Evolutionary conservation across 208 protist genomes (phyloP).

Genomic region (Jaenimonas drosophilae): DNA sequence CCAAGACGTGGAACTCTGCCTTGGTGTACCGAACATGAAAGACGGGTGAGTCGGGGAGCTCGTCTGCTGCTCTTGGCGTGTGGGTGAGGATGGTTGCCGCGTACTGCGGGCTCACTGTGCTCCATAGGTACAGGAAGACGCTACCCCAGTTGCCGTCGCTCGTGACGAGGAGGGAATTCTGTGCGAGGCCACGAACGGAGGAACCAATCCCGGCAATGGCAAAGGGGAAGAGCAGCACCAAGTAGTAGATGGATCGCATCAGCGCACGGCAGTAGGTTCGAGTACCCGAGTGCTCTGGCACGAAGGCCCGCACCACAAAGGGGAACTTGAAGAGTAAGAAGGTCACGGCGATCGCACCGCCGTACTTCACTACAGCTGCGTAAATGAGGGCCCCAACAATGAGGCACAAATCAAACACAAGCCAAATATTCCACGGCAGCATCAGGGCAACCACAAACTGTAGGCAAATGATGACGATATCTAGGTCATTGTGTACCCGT

Average conservation of each 20-base stretch:
- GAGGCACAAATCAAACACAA: conserved; percentile 30
- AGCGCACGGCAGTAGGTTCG: conserved; percentile 59
- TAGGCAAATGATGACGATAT: conserved; percentile 37
- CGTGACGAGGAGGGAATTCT: conserved; percentile 22
- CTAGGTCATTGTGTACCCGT: conserved; percentile 27
- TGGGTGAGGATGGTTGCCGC: not conserved
- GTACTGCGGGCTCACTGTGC: conserved; percentile 49
- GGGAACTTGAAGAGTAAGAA: conserved; percentile 52
- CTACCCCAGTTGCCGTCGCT: conserved; percentile 36
- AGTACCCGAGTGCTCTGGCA: conserved; percentile 40
- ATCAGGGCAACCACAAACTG: conserved; percentile 19
- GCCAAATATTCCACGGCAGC: conserved; percentile 27
- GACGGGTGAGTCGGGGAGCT: too few species aligned
- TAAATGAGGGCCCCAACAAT: conserved; percentile 33
- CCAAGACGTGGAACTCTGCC: not conserved
- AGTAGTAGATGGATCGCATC: conserved; percentile 27
- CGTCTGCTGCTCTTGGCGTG: not conserved
- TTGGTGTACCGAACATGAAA: not conserved
- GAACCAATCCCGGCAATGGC: conserved; percentile 39
- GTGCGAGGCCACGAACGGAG: conserved; percentile 23
- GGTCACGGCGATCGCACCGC: conserved; percentile 34
- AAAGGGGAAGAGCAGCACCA: conserved; percentile 43
- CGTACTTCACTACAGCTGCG: conserved; percentile 18
- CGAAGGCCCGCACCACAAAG: conserved; percentile 32
- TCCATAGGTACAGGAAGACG: conserved; percentile 40